A percentile compares a stretch with the other conserved stretches of the same genome.
phyloP scores from a whole-genome alignment of 2,329 filamentous ascomycete genomes.

The Hypocrella siamensis region DNA sequence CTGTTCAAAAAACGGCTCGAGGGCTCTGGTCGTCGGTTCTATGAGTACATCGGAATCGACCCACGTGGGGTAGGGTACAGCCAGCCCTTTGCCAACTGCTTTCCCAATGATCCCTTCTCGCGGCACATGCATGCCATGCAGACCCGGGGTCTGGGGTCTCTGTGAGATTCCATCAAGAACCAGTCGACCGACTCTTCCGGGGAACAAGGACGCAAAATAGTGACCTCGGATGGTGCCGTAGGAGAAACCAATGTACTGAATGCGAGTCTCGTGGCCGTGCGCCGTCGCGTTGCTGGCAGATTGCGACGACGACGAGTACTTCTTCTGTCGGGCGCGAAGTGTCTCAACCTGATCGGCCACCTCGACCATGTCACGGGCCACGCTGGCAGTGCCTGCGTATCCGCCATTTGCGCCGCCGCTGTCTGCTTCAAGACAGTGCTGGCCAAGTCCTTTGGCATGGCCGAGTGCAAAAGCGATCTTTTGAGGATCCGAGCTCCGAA shows the following conservation, averaged over 20 bases:
- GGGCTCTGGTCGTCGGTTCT: slow-evolving; percentile 9
- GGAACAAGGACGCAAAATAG: neutral
- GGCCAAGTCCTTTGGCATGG: slow-evolving; percentile 8
- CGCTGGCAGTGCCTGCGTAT: slow-evolving; percentile 9
- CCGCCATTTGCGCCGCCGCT: slow-evolving; percentile 8
- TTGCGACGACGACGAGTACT: neutral
- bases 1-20: slow-evolving; percentile 14
- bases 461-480: no score
- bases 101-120: slow-evolving; percentile 8
- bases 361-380: slow-evolving; percentile 5
- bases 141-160: neutral
- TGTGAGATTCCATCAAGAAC: slow-evolving; percentile 15
- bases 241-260: slow-evolving; percentile 31
- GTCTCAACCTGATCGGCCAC: slow-evolving; percentile 3
- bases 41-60: slow-evolving; percentile 24
- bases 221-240: slow-evolving; percentile 14
- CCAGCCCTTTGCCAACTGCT: slow-evolving; percentile 4
- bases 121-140: neutral
- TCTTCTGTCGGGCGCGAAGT: slow-evolving; percentile 1
- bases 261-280: slow-evolving; percentile 4
- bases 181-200: slow-evolving; percentile 15
- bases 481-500: no score
- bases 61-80: slow-evolving; percentile 17
- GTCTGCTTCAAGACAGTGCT: slow-evolving; percentile 10
- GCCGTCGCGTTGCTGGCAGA: neutral